Conservation (phyloP, 2,329 filamentous ascomycete species). For the Thielaviopsis euricoi region DNA sequence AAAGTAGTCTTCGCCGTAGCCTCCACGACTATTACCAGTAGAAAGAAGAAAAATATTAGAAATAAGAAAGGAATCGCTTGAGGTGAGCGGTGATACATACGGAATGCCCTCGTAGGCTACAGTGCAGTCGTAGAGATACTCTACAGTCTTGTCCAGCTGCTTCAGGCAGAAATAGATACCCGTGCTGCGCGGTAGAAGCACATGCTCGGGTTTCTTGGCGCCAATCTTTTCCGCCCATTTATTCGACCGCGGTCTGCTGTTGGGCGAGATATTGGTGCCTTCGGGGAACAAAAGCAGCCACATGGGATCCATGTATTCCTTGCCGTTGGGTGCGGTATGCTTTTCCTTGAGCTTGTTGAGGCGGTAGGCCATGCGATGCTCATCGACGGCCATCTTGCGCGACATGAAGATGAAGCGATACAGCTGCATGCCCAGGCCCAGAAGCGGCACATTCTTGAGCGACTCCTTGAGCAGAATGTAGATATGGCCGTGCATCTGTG, state of each 20-base stretch:
- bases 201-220: conserved; percentile 54
- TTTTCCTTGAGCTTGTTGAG: conserved; percentile 49
- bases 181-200: conserved; percentile 64
- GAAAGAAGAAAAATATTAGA: conserved; percentile 5
- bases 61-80: neutral
- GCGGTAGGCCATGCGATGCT: conserved; percentile 57
- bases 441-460: conserved; percentile 61
- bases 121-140: conserved; percentile 85
- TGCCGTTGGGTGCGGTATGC: conserved; percentile 36
- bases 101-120: conserved; percentile 89
- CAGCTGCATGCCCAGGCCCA: conserved; percentile 70
- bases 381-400: conserved; percentile 73
- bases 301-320: conserved; percentile 56
- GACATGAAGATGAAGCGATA: conserved; percentile 85
- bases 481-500: conserved; percentile 66
- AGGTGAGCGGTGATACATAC: conserved; percentile 35
- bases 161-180: conserved; percentile 66
- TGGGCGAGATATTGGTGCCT: conserved; percentile 63
- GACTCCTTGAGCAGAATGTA: conserved; percentile 88
- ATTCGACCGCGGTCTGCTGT: conserved; percentile 53
- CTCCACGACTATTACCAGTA: conserved; percentile 48
- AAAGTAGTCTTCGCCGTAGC: conserved; percentile 84
- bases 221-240: conserved; percentile 64
- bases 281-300: conserved; percentile 82
- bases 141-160: conserved; percentile 55